These are phyloP conservation scores for Phytophthora syringae DNA, from an alignment of 352 stramenopile species.

Conservation along the genomic window DNA sequence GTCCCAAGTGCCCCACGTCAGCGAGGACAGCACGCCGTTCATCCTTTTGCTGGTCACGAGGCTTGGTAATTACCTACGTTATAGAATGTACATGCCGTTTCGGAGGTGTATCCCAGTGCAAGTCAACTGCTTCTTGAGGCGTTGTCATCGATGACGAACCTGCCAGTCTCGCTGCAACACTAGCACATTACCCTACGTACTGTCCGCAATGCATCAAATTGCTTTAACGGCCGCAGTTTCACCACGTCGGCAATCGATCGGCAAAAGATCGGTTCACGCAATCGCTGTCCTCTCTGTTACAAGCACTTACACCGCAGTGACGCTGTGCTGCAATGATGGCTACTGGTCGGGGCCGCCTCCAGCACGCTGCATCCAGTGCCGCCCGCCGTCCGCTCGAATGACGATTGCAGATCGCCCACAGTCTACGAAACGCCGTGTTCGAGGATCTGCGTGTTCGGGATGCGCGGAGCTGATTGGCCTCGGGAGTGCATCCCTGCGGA, in stretches of 20 bases:
- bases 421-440: conserved; percentile 27
- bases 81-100: conserved; percentile 1
- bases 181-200: no score
- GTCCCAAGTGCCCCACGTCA: conserved; percentile 85
- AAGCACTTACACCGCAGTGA: neutral
- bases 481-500: neutral
- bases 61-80: neutral
- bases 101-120: neutral
- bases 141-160: neutral
- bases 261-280: neutral
- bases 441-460: conserved; percentile 12
- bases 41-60: conserved; percentile 36
- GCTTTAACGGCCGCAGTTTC: neutral
- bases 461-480: conserved; percentile 2
- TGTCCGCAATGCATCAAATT: neutral
- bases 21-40: conserved; percentile 72
- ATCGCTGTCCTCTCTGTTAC: neutral
- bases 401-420: neutral
- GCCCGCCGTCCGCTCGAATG: neutral
- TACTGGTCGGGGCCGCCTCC: neutral
- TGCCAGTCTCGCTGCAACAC: neutral
- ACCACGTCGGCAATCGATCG: conserved; percentile 1
- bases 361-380: neutral
- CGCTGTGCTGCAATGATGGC: neutral
- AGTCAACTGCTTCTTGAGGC: neutral